Percentiles rank a stretch among this genome's conserved stretches.
These are phyloP conservation scores for Heritiera littoralis DNA, from an alignment of 345 rosid species.

Conservation along the genomic window DNA sequence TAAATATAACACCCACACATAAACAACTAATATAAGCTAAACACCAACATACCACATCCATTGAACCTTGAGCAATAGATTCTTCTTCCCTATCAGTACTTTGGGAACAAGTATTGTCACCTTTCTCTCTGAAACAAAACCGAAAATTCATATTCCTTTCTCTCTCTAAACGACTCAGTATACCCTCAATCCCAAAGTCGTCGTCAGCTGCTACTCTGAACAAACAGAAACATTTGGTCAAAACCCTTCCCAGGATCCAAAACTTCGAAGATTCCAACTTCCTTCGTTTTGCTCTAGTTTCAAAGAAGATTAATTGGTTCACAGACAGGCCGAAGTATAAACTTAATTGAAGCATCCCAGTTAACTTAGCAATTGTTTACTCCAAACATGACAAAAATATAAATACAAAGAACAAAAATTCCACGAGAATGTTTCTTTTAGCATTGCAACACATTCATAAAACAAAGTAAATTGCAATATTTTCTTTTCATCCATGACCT, in stretches of 20 bases:
- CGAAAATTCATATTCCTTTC: slow-evolving; percentile 72
- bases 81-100: slow-evolving; percentile 34
- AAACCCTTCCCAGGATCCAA: slow-evolving; percentile 2
- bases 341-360: not conserved
- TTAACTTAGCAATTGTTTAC: not conserved
- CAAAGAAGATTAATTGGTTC: not conserved
- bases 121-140: slow-evolving; percentile 51
- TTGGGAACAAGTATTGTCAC: slow-evolving; percentile 27
- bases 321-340: not conserved
- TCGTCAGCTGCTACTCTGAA: slow-evolving; percentile 48
- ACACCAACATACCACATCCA: slow-evolving; percentile 47
- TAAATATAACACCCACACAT: too few relatives aligned
- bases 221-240: slow-evolving; percentile 26
- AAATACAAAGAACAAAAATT: not conserved
- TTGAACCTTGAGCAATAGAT: slow-evolving; percentile 38
- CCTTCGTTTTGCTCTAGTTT: not conserved
- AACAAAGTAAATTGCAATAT: not conserved
- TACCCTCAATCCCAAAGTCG: slow-evolving; percentile 81
- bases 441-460: not conserved
- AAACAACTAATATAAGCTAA: not conserved
- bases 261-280: not conserved
- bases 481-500: too few relatives aligned
- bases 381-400: not conserved
- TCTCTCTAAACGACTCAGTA: slow-evolving; percentile 74
- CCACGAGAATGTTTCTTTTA: slow-evolving; percentile 9